phyloP scores from a whole-genome alignment of 2,329 filamentous ascomycete genomes.

The Colletotrichum chlorophyti region DNA sequence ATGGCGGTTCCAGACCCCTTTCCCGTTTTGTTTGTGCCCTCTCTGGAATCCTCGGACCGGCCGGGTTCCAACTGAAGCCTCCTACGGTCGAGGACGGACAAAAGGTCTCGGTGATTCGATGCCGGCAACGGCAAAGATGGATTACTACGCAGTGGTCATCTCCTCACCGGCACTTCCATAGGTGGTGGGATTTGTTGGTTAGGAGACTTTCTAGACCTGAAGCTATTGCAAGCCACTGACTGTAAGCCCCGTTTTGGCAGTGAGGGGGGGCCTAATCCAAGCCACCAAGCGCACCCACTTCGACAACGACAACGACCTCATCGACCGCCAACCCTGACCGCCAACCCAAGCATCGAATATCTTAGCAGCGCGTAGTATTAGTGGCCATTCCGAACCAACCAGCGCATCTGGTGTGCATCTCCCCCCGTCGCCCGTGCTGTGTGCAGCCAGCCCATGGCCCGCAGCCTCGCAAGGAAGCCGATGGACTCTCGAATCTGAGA shows the following conservation, averaged over 20 bases:
- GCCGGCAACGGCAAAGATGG: slow-evolving; percentile 6
- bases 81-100: no score
- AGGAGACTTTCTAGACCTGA: background rate
- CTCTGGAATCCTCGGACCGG: background rate
- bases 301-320: background rate
- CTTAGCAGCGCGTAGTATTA: no score
- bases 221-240: slow-evolving; percentile 22
- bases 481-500: slow-evolving; percentile 17
- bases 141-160: no score
- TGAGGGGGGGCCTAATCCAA: slow-evolving; percentile 13
- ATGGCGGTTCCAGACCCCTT: background rate
- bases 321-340: background rate
- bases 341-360: background rate
- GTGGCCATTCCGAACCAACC: no score
- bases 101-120: no score
- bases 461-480: background rate
- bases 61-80: no score
- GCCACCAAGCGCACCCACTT: background rate
- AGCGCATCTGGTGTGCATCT: no score
- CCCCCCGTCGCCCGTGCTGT: no score
- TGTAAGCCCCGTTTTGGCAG: slow-evolving; percentile 22
- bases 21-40: background rate
- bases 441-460: background rate
- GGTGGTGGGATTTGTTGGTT: background rate
- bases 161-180: slow-evolving; percentile 2